Conservation (phyloP, 2,329 filamentous ascomycete species). For the Neospermospora avenae region DNA sequence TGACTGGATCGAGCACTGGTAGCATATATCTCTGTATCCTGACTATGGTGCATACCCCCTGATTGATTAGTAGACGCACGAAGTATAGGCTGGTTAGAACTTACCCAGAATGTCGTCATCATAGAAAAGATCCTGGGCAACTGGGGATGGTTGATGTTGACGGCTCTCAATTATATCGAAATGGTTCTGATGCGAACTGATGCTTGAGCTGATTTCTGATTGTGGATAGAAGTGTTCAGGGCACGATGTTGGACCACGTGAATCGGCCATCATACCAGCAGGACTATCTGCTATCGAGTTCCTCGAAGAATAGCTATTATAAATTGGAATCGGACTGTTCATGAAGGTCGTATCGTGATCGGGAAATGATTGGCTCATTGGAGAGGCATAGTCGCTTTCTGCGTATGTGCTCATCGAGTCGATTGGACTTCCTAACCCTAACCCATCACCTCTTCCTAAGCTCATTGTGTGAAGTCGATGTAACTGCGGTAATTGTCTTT, state of each 20-base stretch:
- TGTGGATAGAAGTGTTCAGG: conserved; percentile 59
- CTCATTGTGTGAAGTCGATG: conserved; percentile 46
- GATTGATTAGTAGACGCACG: conserved; percentile 18
- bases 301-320: conserved; percentile 52
- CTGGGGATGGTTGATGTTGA: conserved; percentile 31
- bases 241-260: conserved; percentile 55
- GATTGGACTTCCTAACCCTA: conserved; percentile 31
- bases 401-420: conserved; percentile 51
- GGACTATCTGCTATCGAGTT: conserved; percentile 54
- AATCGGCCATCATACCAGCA: conserved; percentile 50
- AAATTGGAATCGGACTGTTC: conserved; percentile 54
- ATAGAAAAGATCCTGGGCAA: conserved; percentile 33
- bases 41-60: conserved; percentile 21
- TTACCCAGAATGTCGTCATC: conserved; percentile 40
- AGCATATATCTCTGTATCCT: conserved; percentile 32
- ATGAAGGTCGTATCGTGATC: conserved; percentile 55
- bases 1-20: conserved; percentile 33
- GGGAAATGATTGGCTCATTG: conserved; percentile 51
- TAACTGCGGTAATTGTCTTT: conserved; percentile 47
- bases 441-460: conserved; percentile 35
- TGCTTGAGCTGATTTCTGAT: conserved; percentile 58
- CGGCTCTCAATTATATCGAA: conserved; percentile 44
- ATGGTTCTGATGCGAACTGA: conserved; percentile 56
- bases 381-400: conserved; percentile 55
- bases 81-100: conserved; percentile 25